Evolutionary conservation across 2,329 filamentous ascomycete species (phyloP).

Genomic region (Magnaporthiopsis rhizophila): DNA sequence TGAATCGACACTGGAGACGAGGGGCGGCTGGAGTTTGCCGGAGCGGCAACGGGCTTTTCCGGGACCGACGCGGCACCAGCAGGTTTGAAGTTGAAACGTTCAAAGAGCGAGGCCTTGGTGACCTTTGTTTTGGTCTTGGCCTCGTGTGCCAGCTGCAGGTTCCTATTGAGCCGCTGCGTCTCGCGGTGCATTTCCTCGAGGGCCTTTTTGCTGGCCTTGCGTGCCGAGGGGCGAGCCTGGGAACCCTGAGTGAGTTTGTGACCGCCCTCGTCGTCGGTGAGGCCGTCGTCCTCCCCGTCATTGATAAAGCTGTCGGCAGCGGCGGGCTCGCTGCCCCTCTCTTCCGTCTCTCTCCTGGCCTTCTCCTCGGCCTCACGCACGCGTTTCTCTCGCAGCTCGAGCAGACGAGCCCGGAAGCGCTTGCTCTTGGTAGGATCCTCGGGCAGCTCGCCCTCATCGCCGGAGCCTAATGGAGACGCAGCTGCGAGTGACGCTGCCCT

Average conservation of each 20-base stretch:
- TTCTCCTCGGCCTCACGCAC: constrained; percentile 55
- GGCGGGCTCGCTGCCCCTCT: constrained; percentile 20
- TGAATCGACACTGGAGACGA: constrained; percentile 34
- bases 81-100: constrained; percentile 69
- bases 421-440: constrained; percentile 37
- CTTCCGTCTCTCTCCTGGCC: constrained; percentile 15
- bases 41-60: constrained; percentile 11
- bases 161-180: constrained; percentile 82
- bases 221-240: constrained; percentile 39
- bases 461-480: constrained; percentile 23
- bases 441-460: constrained; percentile 40
- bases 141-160: constrained; percentile 85
- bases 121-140: constrained; percentile 89
- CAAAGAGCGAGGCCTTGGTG: constrained; percentile 72
- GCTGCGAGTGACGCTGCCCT: constrained; percentile 17
- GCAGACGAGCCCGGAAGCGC: constrained; percentile 64
- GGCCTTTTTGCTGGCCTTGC: constrained; percentile 91
- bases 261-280: constrained; percentile 56
- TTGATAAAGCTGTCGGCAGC: constrained; percentile 32
- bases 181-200: constrained; percentile 92
- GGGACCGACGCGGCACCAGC: constrained; percentile 21
- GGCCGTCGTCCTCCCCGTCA: constrained; percentile 40
- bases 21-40: constrained; percentile 46
- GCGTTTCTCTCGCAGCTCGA: constrained; percentile 64
- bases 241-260: constrained; percentile 59